A percentile compares a stretch with the other conserved stretches of the same genome.
phyloP scores from a whole-genome alignment of 2,329 filamentous ascomycete species.

The Xylaria multiplex region DNA sequence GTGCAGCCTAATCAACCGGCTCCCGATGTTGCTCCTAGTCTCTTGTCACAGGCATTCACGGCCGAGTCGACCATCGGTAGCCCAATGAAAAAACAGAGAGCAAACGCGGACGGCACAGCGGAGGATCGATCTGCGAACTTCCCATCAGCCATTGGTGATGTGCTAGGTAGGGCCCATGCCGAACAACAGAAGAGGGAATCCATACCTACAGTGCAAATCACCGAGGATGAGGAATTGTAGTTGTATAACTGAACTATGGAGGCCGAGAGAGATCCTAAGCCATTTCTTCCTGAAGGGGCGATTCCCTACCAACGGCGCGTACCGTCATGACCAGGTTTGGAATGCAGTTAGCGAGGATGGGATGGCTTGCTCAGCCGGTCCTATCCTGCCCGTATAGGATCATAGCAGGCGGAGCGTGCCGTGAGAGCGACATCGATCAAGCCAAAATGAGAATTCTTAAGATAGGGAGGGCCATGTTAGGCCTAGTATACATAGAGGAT shows the following conservation, averaged over 20 bases:
- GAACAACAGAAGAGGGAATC: slow-evolving; percentile 41
- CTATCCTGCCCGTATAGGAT: background rate
- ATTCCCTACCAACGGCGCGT: background rate
- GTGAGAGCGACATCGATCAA: background rate
- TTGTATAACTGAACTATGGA: background rate
- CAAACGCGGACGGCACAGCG: slow-evolving; percentile 65
- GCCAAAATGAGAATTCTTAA: background rate
- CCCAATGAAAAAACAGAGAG: slow-evolving; percentile 79
- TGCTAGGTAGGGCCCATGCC: slow-evolving; percentile 50
- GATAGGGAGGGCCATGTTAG: slow-evolving; percentile 1
- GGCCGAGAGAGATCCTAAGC: background rate
- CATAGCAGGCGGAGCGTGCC: background rate
- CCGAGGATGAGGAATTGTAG: slow-evolving; percentile 49
- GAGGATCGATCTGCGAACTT: slow-evolving; percentile 53
- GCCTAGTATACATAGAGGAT: slow-evolving; percentile 25
- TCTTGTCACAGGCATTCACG: slow-evolving; percentile 57
- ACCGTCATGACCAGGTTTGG: background rate
- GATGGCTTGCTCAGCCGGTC: background rate
- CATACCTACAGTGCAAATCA: slow-evolving; percentile 36
- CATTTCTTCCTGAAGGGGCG: background rate
- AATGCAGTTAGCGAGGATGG: background rate
- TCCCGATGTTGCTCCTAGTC: slow-evolving; percentile 49
- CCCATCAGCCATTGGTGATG: slow-evolving; percentile 54
- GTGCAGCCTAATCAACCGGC: slow-evolving; percentile 47
- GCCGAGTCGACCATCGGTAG: slow-evolving; percentile 68